Evolutionary conservation across 1,284 basidiomycete genomes (phyloP).

Genomic region (Limonomyces culmigenus): DNA sequence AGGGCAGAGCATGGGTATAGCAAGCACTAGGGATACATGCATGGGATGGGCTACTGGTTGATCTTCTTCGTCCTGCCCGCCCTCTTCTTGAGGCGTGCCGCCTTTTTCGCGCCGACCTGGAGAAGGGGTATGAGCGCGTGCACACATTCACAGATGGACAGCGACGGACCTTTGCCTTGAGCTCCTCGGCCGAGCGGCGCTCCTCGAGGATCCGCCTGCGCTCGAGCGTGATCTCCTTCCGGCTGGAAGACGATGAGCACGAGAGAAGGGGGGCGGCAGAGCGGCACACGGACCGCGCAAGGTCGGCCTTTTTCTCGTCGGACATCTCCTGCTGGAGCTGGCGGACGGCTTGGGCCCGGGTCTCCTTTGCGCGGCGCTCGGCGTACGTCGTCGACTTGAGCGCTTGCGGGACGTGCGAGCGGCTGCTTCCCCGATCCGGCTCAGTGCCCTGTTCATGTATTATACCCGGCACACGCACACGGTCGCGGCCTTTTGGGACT

Average conservation of each 20-base stretch:
- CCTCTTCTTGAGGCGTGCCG: conserved; percentile 49
- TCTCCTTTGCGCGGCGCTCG: conserved; percentile 49
- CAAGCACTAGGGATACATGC: too few species aligned
- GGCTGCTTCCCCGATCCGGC: conserved; percentile 25
- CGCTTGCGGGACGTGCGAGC: conserved; percentile 46
- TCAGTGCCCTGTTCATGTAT: conserved; percentile 3
- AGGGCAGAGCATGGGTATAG: too few species aligned
- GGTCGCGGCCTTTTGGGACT: conserved; percentile 38
- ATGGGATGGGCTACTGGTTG: too few species aligned
- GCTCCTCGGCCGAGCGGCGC: conserved; percentile 49
- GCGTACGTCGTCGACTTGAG: conserved; percentile 58
- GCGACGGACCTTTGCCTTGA: conserved; percentile 45
- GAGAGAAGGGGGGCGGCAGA: conserved; percentile 1
- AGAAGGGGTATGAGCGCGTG: conserved; percentile 4
- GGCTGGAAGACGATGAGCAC: conserved; percentile 24
- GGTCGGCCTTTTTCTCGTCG: conserved; percentile 57
- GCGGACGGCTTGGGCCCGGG: conserved; percentile 48
- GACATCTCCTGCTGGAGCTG: conserved; percentile 55
- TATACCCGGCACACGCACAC: conserved; percentile 24
- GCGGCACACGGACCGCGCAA: conserved; percentile 27
- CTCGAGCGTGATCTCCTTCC: conserved; percentile 47
- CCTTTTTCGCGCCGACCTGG: conserved; percentile 66
- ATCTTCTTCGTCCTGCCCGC: conserved; percentile 65
- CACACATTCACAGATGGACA: conserved; percentile 2
- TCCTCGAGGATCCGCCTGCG: conserved; percentile 59